A percentile compares a stretch with the other conserved stretches of the same genome.
These are phyloP conservation scores for Schoenoplectus tabernaemontani DNA, from an alignment of 202 grass and related monocot genomes.

Conservation along the genomic window DNA sequence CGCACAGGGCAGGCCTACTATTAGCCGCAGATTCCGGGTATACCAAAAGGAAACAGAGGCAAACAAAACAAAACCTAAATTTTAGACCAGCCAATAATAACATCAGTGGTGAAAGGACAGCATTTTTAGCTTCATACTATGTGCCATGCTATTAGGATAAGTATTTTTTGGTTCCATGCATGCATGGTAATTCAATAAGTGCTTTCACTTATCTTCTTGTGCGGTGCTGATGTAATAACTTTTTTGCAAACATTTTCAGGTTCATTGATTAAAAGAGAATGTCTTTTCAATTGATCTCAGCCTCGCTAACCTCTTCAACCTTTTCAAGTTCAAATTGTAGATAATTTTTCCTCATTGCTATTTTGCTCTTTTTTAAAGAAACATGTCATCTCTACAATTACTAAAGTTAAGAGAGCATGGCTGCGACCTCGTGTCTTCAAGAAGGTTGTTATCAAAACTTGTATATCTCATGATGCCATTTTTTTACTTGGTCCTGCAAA, in stretches of 20 bases:
- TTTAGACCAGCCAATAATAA: neutral
- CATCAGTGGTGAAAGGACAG: neutral
- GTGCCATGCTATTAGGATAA: slow-evolving; percentile 80
- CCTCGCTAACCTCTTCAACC: neutral
- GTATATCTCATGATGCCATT: neutral
- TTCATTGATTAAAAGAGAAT: neutral
- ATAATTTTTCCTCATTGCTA: neutral
- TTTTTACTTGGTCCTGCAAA: neutral
- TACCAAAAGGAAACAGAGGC: neutral
- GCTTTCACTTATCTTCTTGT: neutral
- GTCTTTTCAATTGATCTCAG: neutral
- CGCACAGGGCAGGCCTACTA: neutral
- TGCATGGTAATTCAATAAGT: neutral
- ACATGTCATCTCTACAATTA: slow-evolving; percentile 84
- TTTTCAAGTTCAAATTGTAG: neutral
- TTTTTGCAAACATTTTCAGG: neutral
- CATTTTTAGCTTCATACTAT: neutral
- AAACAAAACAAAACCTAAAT: neutral
- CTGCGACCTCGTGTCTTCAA: slow-evolving; percentile 53
- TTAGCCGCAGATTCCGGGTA: neutral
- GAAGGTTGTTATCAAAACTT: slow-evolving; percentile 35
- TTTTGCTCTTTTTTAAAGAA: slow-evolving; percentile 23
- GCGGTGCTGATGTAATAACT: neutral
- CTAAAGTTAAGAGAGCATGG: slow-evolving; percentile 72
- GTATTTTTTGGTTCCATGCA: neutral